A percentile compares a stretch with the other conserved stretches of the same genome.
These are phyloP conservation scores for Murraya paniculata DNA, from an alignment of 345 rosid species.

Conservation along the genomic window DNA sequence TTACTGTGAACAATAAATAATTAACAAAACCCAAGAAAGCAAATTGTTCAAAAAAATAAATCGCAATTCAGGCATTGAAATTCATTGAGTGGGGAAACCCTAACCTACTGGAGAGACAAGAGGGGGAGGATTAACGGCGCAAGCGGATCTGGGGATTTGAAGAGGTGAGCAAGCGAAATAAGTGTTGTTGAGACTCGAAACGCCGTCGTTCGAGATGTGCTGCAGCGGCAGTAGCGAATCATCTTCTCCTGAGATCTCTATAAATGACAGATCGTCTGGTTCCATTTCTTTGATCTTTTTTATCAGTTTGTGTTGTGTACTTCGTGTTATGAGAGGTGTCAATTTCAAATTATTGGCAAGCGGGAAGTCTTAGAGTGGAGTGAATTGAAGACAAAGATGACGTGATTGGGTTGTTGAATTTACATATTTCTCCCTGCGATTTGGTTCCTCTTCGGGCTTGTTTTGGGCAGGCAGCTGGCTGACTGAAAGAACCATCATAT, in stretches of 20 bases:
- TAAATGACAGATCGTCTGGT: conserved; percentile 42
- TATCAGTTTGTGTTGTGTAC: not conserved
- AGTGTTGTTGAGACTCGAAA: conserved; percentile 22
- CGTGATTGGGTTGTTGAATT: conserved; percentile 4
- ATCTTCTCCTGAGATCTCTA: conserved; percentile 72
- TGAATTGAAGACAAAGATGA: not conserved
- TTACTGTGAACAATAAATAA: not conserved
- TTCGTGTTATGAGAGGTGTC: too few relatives aligned
- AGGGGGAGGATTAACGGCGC: conserved; percentile 21
- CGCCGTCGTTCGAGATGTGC: conserved; percentile 26
- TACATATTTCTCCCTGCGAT: not conserved
- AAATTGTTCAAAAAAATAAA: not conserved
- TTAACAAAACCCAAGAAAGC: not conserved
- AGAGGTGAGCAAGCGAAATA: conserved; percentile 69
- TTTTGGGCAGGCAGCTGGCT: not conserved
- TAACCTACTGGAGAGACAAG: conserved; percentile 35
- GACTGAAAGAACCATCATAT: too few relatives aligned
- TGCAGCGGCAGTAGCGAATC: conserved; percentile 49
- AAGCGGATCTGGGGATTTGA: conserved; percentile 44
- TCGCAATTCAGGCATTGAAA: not conserved
- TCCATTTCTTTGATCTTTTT: conserved; percentile 45
- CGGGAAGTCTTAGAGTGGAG: conserved; percentile 22
- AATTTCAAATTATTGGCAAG: conserved; percentile 26
- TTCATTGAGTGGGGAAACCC: conserved; percentile 7
- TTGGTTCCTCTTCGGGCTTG: not conserved